Evolutionary conservation across 2,329 filamentous ascomycete genomes (phyloP).

Genomic region (Alternaria burnsii): DNA sequence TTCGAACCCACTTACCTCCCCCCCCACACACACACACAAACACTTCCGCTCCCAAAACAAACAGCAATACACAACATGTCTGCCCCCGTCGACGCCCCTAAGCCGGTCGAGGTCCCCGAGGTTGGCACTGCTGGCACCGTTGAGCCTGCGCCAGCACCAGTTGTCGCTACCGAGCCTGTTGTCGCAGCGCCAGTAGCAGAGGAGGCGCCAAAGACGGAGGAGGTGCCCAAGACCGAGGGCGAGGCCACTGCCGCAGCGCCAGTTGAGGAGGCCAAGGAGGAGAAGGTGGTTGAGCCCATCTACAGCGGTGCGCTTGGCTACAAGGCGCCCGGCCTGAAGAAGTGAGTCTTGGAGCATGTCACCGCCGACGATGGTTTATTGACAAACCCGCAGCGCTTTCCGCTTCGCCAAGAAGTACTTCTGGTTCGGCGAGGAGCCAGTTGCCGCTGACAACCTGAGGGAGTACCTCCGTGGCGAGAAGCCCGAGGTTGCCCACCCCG

Average conservation of each 20-base stretch:
- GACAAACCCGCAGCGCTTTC: constrained; percentile 71
- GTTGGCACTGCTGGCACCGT: constrained; percentile 47
- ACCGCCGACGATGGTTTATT: constrained; percentile 7
- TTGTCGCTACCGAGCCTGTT: constrained; percentile 43
- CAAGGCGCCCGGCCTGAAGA: constrained; percentile 89
- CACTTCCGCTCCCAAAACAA: constrained; percentile 9
- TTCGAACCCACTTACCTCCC: constrained; percentile 20
- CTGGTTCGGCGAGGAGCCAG: constrained; percentile 68
- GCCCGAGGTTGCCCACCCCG: constrained; percentile 77
- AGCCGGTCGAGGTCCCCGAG: constrained; percentile 65
- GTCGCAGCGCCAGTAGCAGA: constrained; percentile 53
- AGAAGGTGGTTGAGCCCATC: constrained; percentile 68
- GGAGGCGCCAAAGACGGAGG: constrained; percentile 55
- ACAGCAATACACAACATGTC: constrained; percentile 60
- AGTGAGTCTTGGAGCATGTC: constrained; percentile 66
- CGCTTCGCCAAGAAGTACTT: constrained; percentile 94
- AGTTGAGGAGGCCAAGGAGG: constrained; percentile 56
- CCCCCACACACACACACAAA: constrained; percentile 6
- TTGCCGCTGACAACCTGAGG: constrained; percentile 76
- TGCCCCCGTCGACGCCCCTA: constrained; percentile 73
- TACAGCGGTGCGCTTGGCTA: constrained; percentile 87
- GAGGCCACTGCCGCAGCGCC: constrained; percentile 37
- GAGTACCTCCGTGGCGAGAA: constrained; percentile 90
- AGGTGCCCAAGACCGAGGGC: constrained; percentile 48
- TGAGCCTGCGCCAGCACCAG: constrained; percentile 48